Evolutionary conservation across 202 grass and related monocot species (phyloP), one percentile per base, ranked within the genome.

Genomic region (Musa balbisiana): DNA sequence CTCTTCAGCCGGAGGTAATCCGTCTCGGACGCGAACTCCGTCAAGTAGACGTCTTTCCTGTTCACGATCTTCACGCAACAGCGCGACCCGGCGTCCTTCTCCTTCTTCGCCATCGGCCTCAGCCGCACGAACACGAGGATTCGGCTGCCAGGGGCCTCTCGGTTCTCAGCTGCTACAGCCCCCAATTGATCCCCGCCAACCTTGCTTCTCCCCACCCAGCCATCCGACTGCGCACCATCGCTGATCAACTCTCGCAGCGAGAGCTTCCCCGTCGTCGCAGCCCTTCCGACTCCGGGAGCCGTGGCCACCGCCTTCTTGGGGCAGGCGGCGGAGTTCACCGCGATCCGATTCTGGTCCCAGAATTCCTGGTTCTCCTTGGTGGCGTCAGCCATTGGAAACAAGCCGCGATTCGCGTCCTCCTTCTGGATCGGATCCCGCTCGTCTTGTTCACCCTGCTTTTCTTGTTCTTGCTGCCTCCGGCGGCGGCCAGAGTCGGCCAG

Each of bases 1-100:
- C 91, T 90, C 83, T 99, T 99, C 53, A 99, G 67, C 59, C 95
- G 80, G 72, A 99, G 86, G 74, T 94, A 99, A 68, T 99, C 95
- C 11, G 86, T 92, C 79, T 99, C 95, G 9, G 85, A 88, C 49
- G 95, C 78, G 67, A 90, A 88, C 74, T 99, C 95, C 11, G 85
- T 94, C 25, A 99, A 78, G 77, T 86, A 90, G 29, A 98, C 87
- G 3, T 98, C 95, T 83, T 94, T 94, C 80, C 71, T 89, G 79
- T 94, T 98, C 66, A 98, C 89, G 22, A 98, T 94, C 79, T 90
- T 91, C 73, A 98, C 89, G 79, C 91, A 98, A 73, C 75, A 87
- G 82, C 84, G 89, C 26, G 95, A 98, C 11, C 87, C 91, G 10
- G 83, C 83, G 3, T 94, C 95, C 77, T 94, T 90, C 79, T 98